Evolutionary conservation across 2,329 filamentous ascomycete genomes (phyloP), one percentile per base, ranked within the genome.

Genomic region (Neurospora sp.): DNA sequence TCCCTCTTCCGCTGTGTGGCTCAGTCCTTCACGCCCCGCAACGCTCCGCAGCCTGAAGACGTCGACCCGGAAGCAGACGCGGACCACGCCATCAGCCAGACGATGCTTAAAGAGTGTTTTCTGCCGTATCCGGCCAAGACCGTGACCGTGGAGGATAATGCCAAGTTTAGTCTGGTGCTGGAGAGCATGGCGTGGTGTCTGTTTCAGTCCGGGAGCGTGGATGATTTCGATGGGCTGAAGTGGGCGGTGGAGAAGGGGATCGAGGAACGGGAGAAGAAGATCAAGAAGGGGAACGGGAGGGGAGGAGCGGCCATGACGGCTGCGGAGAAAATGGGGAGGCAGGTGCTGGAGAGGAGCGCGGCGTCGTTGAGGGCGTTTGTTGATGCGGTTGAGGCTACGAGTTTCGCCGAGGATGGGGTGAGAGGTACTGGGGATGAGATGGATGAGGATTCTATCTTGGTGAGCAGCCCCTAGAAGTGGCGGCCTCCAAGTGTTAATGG

Each of bases 101-200:
- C 74, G 6, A 84, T 88, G 72, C 77, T 88, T 57, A 81, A 84
- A 75, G 77, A 82, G 62, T 89, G 88, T 75, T 94, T 88, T 77
- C 83, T 93, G 2, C 87, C 87, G 0, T 88, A 85, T 73, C 83
- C 89, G 0, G 90, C 92, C 1, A 89, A 87, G 70, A 87, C 85
- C 0, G 81, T 85, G 15, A 84, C 83, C 6, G 78, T 85, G 0
- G 84, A 87, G 23, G 91, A 93, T 72, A 94, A 96, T 74, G 89
- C 89, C 37, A 91, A 91, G 77, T 83, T 94, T 43, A 89, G 89
- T 1, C 79, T 94, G 10, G 78, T 91, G 38, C 80, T 93, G 0
- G 92, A 95, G 79, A 83, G 83, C 1, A 79, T 92, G 67, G 75
- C 92, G 38, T 83, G 88, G 66, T 62, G 52, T 62, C 15, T 62